Percentiles rank a stretch among this genome's conserved stretches.
Evolutionary conservation across 1,139 yeast species (phyloP).

Genomic region (Zhuliangozyma blackwelliae): DNA sequence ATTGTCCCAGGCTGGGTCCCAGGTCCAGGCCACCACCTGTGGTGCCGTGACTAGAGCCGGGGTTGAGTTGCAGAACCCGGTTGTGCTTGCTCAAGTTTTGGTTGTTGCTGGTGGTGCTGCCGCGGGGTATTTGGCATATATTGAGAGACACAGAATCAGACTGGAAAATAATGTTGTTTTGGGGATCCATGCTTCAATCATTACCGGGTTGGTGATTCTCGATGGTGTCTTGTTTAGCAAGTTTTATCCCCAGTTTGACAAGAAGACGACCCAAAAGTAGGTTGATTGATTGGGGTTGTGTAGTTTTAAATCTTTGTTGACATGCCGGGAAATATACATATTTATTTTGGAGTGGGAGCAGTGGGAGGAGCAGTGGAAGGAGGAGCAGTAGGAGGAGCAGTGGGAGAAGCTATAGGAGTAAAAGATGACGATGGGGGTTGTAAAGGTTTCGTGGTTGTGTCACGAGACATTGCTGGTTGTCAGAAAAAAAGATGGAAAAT

Average conservation of each 20-base stretch:
- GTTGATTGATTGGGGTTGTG: neutral
- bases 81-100: slow-evolving; percentile 50
- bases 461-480: too few species aligned
- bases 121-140: slow-evolving; percentile 47
- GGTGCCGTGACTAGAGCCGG: slow-evolving; percentile 10
- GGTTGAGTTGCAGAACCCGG: slow-evolving; percentile 60
- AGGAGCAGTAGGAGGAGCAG: too few species aligned
- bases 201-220: slow-evolving; percentile 50
- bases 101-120: slow-evolving; percentile 48
- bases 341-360: too few species aligned
- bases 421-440: too few species aligned
- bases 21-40: slow-evolving; percentile 9
- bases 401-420: too few species aligned
- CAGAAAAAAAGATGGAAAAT: too few species aligned
- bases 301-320: too few species aligned
- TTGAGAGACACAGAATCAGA: slow-evolving; percentile 51
- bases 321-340: too few species aligned
- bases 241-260: slow-evolving; percentile 32
- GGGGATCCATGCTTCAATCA: slow-evolving; percentile 49
- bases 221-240: slow-evolving; percentile 52
- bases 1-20: slow-evolving; percentile 9
- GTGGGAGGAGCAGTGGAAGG: too few species aligned
- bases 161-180: slow-evolving; percentile 44
- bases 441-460: too few species aligned
- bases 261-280: slow-evolving; percentile 4